A percentile compares a stretch with the other conserved stretches of the same genome.
These are phyloP conservation scores for Ophiostoma fasciatum DNA, from an alignment of 2,329 filamentous ascomycete genomes.

Conservation along the genomic window DNA sequence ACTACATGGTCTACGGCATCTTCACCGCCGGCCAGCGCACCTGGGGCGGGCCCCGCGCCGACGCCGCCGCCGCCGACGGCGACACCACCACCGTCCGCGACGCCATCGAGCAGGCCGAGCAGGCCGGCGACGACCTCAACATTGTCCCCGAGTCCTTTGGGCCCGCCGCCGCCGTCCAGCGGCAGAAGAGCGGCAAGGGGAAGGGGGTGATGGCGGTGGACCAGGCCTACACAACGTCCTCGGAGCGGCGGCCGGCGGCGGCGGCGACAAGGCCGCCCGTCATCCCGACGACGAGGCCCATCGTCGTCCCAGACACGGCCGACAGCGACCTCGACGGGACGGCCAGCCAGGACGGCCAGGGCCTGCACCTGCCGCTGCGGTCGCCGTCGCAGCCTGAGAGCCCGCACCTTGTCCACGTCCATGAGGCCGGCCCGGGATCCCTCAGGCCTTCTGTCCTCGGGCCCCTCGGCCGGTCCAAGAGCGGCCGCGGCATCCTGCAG, in stretches of 20 bases:
- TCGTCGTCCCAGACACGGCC: too few species aligned
- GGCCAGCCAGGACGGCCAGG: neutral
- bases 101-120: slow-evolving; percentile 69
- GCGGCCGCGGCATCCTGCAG: slow-evolving; percentile 35
- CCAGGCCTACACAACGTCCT: too few species aligned
- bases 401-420: too few species aligned
- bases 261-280: too few species aligned
- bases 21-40: slow-evolving; percentile 89
- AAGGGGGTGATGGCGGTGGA: too few species aligned
- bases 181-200: slow-evolving; percentile 16
- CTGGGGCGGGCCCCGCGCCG: slow-evolving; percentile 86
- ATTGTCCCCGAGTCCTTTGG: slow-evolving; percentile 77
- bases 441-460: too few species aligned
- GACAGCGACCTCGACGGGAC: neutral
- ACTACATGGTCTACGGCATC: slow-evolving; percentile 94
- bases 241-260: too few species aligned
- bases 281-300: too few species aligned
- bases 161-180: slow-evolving; percentile 31
- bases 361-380: too few species aligned
- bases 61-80: slow-evolving; percentile 67
- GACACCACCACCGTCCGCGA: slow-evolving; percentile 60
- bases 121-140: slow-evolving; percentile 75
- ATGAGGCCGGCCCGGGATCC: too few species aligned
- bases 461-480: slow-evolving; percentile 34
- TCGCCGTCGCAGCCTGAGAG: too few species aligned